Evolutionary conservation across 1,284 basidiomycete genomes (phyloP).

Genomic region (Heimioporus punctisporus): DNA sequence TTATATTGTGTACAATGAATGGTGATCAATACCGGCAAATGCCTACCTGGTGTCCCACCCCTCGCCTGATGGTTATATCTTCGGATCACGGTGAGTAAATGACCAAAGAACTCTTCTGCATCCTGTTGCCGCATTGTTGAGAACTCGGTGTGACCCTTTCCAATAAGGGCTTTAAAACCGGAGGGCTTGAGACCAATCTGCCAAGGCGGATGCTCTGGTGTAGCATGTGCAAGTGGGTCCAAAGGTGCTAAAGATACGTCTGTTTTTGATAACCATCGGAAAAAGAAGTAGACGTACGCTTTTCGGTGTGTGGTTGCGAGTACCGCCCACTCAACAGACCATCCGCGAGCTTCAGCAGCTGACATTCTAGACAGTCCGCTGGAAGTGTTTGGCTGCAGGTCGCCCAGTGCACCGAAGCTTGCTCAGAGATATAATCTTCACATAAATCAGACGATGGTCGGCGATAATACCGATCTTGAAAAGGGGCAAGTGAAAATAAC

Average conservation of each 20-base stretch:
- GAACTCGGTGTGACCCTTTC: slow-evolving; percentile 95
- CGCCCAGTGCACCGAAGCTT: slow-evolving; percentile 59
- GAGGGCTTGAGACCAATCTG: slow-evolving; percentile 87
- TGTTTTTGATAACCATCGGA: neutral
- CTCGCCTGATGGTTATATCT: slow-evolving; percentile 61
- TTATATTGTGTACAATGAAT: neutral
- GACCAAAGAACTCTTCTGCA: slow-evolving; percentile 92
- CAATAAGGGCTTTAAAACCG: slow-evolving; percentile 90
- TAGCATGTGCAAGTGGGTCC: slow-evolving; percentile 38
- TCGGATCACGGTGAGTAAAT: slow-evolving; percentile 76
- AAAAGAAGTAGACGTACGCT: slow-evolving; percentile 7
- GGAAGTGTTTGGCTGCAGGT: slow-evolving; percentile 74
- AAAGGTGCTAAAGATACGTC: slow-evolving; percentile 15
- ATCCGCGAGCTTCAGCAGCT: slow-evolving; percentile 93
- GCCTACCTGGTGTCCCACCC: slow-evolving; percentile 36
- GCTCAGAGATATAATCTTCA: slow-evolving; percentile 28
- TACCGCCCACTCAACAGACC: slow-evolving; percentile 95
- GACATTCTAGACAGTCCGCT: slow-evolving; percentile 91
- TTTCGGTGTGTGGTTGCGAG: slow-evolving; percentile 47
- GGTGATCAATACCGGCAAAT: neutral
- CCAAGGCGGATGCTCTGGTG: slow-evolving; percentile 56
- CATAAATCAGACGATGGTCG: slow-evolving; percentile 3
- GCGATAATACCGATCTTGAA: slow-evolving; percentile 73
- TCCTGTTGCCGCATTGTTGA: slow-evolving; percentile 98
- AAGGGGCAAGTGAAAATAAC: slow-evolving; percentile 81